Evolutionary conservation across 371 early-diverging fungal genomes (phyloP).

Genomic region (Gilbertella persicaria): DNA sequence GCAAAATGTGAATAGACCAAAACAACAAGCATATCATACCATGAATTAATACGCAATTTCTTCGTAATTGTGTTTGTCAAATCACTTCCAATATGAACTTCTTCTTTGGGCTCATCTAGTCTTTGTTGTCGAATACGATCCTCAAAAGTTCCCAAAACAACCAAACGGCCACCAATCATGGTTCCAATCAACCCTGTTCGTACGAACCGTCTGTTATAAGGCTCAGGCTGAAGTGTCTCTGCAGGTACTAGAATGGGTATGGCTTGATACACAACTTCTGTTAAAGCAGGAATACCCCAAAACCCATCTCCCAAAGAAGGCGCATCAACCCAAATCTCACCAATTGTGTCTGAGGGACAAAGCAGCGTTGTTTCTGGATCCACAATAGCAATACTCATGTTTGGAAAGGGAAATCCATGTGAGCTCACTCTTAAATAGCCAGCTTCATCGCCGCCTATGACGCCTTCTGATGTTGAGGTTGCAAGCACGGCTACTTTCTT

Average conservation of each 20-base stretch:
- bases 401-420: constrained; percentile 66
- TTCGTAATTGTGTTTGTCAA: constrained; percentile 55
- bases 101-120: constrained; percentile 43
- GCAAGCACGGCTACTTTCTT: constrained; percentile 57
- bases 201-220: constrained; percentile 61
- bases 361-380: constrained; percentile 78
- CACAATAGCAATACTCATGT: constrained; percentile 76
- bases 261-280: constrained; percentile 74
- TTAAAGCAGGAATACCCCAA: constrained; percentile 78
- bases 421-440: constrained; percentile 38
- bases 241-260: constrained; percentile 55
- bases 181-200: constrained; percentile 83
- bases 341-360: constrained; percentile 74
- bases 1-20: not conserved
- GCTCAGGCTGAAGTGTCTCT: constrained; percentile 51
- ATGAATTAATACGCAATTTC: constrained; percentile 56
- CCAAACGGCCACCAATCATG: constrained; percentile 68
- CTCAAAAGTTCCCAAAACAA: constrained; percentile 76
- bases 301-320: constrained; percentile 78
- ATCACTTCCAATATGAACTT: constrained; percentile 55
- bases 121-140: constrained; percentile 70
- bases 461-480: constrained; percentile 36
- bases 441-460: constrained; percentile 1
- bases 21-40: constrained; percentile 40
- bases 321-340: constrained; percentile 85